These are phyloP conservation scores for Carex littledalei DNA, from an alignment of 176 grass and related monocot genomes.

Conservation along the genomic window DNA sequence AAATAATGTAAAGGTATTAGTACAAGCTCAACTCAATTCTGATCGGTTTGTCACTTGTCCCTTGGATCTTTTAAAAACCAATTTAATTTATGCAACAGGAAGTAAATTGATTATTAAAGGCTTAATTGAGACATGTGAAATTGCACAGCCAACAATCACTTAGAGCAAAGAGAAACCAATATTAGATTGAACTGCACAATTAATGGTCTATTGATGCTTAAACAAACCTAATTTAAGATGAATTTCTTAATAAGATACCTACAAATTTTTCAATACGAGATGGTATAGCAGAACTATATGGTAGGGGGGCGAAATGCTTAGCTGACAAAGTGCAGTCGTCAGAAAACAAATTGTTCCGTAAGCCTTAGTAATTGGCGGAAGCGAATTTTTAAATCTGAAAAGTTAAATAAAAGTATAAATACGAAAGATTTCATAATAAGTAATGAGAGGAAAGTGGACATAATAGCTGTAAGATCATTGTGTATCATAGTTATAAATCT, in stretches of 20 bases:
- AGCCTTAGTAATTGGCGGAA: slow-evolving; percentile 90
- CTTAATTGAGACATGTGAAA: background rate
- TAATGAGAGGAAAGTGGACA: background rate
- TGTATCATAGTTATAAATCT: too few relatives aligned
- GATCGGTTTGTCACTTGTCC: too few relatives aligned
- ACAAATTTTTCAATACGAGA: slow-evolving; percentile 40
- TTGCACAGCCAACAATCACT: background rate
- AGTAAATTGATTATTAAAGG: background rate
- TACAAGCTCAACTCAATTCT: too few relatives aligned
- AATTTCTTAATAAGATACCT: slow-evolving; percentile 40
- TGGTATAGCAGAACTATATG: slow-evolving; percentile 30
- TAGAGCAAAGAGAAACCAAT: background rate
- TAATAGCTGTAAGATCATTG: background rate
- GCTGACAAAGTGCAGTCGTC: slow-evolving; percentile 16
- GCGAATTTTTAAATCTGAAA: slow-evolving; percentile 84
- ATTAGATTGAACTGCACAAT: background rate
- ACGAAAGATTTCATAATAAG: background rate
- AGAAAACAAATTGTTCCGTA: slow-evolving; percentile 75
- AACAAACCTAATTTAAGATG: background rate
- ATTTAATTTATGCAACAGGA: background rate
- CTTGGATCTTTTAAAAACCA: background rate
- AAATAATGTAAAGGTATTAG: background rate
- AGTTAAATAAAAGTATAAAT: slow-evolving; percentile 9
- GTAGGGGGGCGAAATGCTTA: background rate
- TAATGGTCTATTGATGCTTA: background rate